Base-by-base conservation (phyloP, 192 early-diverging fungal genomes). In the Backusella westeae region DNA sequence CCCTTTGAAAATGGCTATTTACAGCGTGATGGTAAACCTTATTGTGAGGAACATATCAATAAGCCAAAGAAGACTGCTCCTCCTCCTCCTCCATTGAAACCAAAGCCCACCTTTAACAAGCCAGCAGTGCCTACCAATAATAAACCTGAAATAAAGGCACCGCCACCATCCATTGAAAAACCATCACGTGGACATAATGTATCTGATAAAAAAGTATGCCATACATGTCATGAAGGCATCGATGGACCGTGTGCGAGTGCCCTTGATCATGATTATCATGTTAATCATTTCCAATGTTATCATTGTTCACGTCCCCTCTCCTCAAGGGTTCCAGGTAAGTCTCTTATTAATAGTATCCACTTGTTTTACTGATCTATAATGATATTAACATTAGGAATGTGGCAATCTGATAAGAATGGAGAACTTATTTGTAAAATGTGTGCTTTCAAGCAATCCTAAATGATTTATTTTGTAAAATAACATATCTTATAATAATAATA, bases 271-370 rank as follows among this genome's bases (percentile, higher is more conserved):
- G 67, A 83, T 44, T 83, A 75, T 53, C 82, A 83, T 65, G 65
- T 76, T 7, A 34, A 77, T 17, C 78, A 80, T 59, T 83, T 83
- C 71, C 69, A 80, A 63, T 83, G 82, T 12, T 44, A 32, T 39
- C 66, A 46, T n/a, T 83, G 82, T 41, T 36, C 72, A 29, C 74
- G 70, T 14, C 56, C 63, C 1, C 36, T 83, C 34, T 83, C 82
- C 6, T 41, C 74, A n/a, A 35, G 69, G 52, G 82, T 83, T n/a
- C 82, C 82, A 65, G 82, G 82, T 73, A 77, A 77, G 63, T 12
- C 34, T 46, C 8, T 10, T 6, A 44, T 32, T 44, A 15, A 12
- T 71, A 29, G 29, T 19, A 1, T 17, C 14, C 9, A 34, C 12
- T 14, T n/a, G 52, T 59, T n/a, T 53, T 56, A 14, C 23, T 75